Base-by-base conservation (phyloP, 176 grass and related monocot genomes). In the Themeda triandra region DNA sequence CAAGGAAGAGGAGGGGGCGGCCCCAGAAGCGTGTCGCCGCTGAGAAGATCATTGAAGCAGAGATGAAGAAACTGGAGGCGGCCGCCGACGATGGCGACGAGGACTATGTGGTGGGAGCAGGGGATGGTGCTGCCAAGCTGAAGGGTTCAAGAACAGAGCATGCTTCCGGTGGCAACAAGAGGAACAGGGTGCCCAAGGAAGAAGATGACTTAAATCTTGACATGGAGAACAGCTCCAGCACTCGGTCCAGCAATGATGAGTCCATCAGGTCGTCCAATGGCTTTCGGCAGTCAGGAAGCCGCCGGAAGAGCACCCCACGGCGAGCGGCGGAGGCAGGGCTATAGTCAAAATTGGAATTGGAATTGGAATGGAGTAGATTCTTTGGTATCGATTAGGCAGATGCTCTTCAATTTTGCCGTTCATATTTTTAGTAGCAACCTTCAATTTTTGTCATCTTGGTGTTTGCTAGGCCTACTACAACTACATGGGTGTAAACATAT, bases 1-100 rank as follows among this genome's bases (percentile, higher is more conserved):
- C 87, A 2, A 92, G 86, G 56, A 92, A 90, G 88, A 90, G 93
- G 75, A 88, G 92, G 33, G 93, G 93, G 13, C 83, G 93, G 83
- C 93, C 93, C 36, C 93, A 88, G 31, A 92, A 92, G 80, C 88
- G 70, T 27, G 35, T 86, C 1, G 63, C 73, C 30, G 87, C 79
- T 0, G 85, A 81, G n/a, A 91, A 86, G 39, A 41, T 86, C 56
- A 86, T 88, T 13, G 76, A 65, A 23, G 59, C 84, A 11, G 80
- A 88, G 14, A 48, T 46, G 73, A 89, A 87, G 13, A 90, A 80
- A 2, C 45, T 87, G 71, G 87, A 51, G 27, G 83, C 73, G 17
- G 84, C 58, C 53, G 84, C 58, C 53, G 84, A 73, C 1, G 73
- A 76, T 32, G 88, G 84, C 23, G 87, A 87, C 10, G 87, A 56